A percentile compares a stretch with the other conserved stretches of the same genome.
Conservation (phyloP, 2,329 filamentous ascomycete species). For the Epichloe baconii region DNA sequence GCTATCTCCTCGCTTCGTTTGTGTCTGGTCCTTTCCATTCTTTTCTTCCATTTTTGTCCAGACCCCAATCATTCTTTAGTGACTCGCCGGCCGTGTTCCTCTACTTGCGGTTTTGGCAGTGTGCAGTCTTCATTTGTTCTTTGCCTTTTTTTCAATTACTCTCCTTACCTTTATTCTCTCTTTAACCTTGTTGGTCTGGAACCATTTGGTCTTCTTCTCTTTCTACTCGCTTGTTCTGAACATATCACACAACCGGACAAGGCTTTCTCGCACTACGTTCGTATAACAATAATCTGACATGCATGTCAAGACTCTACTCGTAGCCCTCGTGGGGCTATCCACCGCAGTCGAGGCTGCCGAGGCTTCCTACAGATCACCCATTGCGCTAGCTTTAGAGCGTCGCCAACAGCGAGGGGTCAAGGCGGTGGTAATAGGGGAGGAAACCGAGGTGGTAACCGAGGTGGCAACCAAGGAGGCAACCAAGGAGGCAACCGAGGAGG, state of each 20-base stretch:
- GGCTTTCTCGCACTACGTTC: slow-evolving; percentile 4
- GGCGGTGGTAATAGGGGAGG: neutral
- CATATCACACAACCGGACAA: slow-evolving; percentile 1
- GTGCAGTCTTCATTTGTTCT: slow-evolving; percentile 21
- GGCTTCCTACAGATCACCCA: slow-evolving; percentile 24
- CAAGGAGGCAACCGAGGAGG: slow-evolving; percentile 2
- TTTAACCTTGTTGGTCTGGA: slow-evolving; percentile 10
- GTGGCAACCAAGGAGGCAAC: neutral
- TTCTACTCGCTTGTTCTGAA: slow-evolving; percentile 5
- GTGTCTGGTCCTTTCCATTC: slow-evolving; percentile 33
- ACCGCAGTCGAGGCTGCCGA: slow-evolving; percentile 28
- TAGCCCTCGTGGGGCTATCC: slow-evolving; percentile 32
- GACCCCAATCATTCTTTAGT: slow-evolving; percentile 4
- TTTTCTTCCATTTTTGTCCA: slow-evolving; percentile 19
- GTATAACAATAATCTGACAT: slow-evolving; percentile 18
- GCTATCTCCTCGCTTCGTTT: slow-evolving; percentile 21
- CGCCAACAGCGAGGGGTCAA: slow-evolving; percentile 20
- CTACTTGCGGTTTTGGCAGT: slow-evolving; percentile 2
- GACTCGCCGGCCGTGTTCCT: slow-evolving; percentile 17
- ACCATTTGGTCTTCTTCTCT: slow-evolving; percentile 12
- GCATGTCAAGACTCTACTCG: slow-evolving; percentile 37
- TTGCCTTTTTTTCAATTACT: slow-evolving; percentile 1
- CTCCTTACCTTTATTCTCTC: slow-evolving; percentile 7
- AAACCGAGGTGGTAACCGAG: neutral
- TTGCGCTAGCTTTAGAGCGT: slow-evolving; percentile 23